A percentile compares a stretch with the other conserved stretches of the same genome.
These are phyloP conservation scores for Podospora didyma DNA, from an alignment of 495 filamentous ascomycete species.

Conservation along the genomic window DNA sequence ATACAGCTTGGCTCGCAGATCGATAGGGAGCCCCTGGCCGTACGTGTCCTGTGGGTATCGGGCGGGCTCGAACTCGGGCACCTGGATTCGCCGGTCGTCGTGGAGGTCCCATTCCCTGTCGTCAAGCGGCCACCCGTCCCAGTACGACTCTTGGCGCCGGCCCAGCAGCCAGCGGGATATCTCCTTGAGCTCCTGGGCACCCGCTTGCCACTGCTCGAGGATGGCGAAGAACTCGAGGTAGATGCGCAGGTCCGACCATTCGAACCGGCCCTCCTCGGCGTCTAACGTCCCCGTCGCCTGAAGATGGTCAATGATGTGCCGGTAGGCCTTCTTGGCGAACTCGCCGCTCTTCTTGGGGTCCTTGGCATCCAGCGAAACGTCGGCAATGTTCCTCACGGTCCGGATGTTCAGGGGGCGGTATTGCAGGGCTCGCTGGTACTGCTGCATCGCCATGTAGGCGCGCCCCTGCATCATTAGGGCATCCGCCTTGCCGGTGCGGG, in stretches of 20 bases:
- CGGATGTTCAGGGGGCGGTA: slow-evolving; percentile 55
- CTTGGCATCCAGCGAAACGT: slow-evolving; percentile 57
- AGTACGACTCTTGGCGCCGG: slow-evolving; percentile 67
- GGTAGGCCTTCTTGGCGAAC: slow-evolving; percentile 58
- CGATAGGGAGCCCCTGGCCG: slow-evolving; percentile 71
- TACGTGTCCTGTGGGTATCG: slow-evolving; percentile 61
- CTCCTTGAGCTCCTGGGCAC: slow-evolving; percentile 61
- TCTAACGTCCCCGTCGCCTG: slow-evolving; percentile 35
- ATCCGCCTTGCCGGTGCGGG: slow-evolving; percentile 28
- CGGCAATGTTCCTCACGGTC: slow-evolving; percentile 60
- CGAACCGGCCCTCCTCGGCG: slow-evolving; percentile 50
- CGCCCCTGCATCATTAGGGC: slow-evolving; percentile 43
- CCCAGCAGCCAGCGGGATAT: slow-evolving; percentile 80
- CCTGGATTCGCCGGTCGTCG: slow-evolving; percentile 60
- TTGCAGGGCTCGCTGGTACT: slow-evolving; percentile 62
- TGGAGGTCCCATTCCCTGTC: slow-evolving; percentile 89
- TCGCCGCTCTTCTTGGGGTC: slow-evolving; percentile 40
- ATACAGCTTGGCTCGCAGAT: slow-evolving; percentile 82
- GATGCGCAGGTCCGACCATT: slow-evolving; percentile 80
- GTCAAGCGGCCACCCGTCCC: slow-evolving; percentile 72
- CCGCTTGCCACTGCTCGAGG: slow-evolving; percentile 55
- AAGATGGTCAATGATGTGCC: slow-evolving; percentile 53
- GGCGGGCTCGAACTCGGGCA: slow-evolving; percentile 46
- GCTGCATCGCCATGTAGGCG: slow-evolving; percentile 50
- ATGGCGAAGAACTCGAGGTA: slow-evolving; percentile 76